phyloP scores from a whole-genome alignment of 164 flowering plant genomes.

The Nymphaea thermarum region DNA sequence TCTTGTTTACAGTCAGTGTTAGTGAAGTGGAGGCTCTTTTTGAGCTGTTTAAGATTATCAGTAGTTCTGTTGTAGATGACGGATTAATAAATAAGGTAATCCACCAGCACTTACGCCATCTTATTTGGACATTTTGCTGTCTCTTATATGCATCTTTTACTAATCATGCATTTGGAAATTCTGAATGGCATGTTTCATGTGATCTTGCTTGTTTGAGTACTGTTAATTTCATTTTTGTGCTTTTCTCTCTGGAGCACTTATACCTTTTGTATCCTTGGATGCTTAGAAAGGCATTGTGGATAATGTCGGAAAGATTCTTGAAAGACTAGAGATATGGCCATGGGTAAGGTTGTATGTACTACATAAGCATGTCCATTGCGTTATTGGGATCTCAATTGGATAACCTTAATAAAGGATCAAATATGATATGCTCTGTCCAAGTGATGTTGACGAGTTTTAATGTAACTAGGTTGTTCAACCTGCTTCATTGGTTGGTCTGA shows the following conservation, averaged over 20 bases:
- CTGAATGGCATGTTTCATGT: not conserved
- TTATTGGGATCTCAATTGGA: no score
- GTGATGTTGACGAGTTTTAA: no score
- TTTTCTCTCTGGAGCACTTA: not conserved
- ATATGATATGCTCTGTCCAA: no score
- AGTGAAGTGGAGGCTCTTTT: constrained; percentile 69
- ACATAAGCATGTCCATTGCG: no score
- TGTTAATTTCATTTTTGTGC: not conserved
- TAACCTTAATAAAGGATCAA: no score
- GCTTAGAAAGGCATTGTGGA: no score
- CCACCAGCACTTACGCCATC: not conserved
- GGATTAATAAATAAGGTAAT: constrained; percentile 60
- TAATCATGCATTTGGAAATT: not conserved
- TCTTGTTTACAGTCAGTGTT: constrained; percentile 35
- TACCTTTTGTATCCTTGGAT: not conserved
- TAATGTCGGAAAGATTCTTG: no score
- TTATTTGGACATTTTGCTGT: not conserved
- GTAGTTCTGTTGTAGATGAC: constrained; percentile 61
- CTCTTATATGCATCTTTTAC: not conserved
- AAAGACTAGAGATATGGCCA: no score
- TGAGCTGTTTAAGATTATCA: constrained; percentile 60
- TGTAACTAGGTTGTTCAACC: no score
- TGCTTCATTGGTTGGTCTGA: no score
- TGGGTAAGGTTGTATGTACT: no score
- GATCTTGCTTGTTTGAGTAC: not conserved